Conservation (phyloP, 2,329 filamentous ascomycete species). For the Pseudopyrenochaeta lycopersici region DNA sequence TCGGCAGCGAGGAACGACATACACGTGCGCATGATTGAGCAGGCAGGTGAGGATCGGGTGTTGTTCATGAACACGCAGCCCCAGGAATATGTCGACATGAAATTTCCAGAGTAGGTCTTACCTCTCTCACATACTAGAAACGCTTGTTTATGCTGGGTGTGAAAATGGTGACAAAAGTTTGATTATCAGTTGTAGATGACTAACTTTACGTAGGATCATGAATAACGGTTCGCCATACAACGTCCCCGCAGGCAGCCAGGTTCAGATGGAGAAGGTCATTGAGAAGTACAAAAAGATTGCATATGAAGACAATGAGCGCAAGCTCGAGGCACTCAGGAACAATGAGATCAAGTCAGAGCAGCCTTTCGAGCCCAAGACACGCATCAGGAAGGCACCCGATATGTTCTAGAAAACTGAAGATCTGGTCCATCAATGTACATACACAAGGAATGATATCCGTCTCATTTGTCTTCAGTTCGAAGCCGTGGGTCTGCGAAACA, state of each 20-base stretch:
- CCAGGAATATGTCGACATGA: slow-evolving; percentile 62
- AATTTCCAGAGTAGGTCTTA: slow-evolving; percentile 69
- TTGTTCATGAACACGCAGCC: slow-evolving; percentile 63
- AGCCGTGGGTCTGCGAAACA: background rate
- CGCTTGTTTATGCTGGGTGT: no score
- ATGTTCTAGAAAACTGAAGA: slow-evolving; percentile 14
- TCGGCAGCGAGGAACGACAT: slow-evolving; percentile 67
- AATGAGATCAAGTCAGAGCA: slow-evolving; percentile 45
- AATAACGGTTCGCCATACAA: slow-evolving; percentile 71
- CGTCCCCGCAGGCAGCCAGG: slow-evolving; percentile 67
- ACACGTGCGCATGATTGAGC: slow-evolving; percentile 68
- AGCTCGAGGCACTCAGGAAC: slow-evolving; percentile 54
- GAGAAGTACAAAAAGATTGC: slow-evolving; percentile 70
- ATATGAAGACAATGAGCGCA: slow-evolving; percentile 65
- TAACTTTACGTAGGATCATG: slow-evolving; percentile 61
- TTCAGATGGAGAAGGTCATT: slow-evolving; percentile 67
- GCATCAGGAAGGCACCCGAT: slow-evolving; percentile 30
- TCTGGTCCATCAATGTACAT: slow-evolving; percentile 21
- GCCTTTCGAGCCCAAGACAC: slow-evolving; percentile 33
- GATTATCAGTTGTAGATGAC: background rate
- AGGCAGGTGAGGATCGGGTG: slow-evolving; percentile 69
- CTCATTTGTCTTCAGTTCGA: slow-evolving; percentile 14
- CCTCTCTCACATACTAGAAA: background rate
- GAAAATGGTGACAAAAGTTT: no score
- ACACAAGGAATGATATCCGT: slow-evolving; percentile 33